Conservation (phyloP, 1,284 basidiomycete species). For the Hortiboletus rubellus region DNA sequence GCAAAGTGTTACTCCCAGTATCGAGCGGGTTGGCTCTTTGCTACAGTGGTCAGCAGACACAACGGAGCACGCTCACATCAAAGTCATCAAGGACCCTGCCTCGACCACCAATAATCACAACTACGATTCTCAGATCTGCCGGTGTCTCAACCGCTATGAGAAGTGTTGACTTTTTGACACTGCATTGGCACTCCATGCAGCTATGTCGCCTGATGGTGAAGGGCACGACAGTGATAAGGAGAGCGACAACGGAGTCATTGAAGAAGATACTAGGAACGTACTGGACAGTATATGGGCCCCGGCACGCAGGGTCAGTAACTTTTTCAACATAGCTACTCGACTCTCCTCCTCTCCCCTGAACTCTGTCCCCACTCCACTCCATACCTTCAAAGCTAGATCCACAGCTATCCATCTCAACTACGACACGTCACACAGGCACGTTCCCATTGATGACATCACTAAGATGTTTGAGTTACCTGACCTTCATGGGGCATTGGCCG, state of each 20-base stretch:
- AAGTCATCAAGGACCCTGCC: conserved; percentile 31
- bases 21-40: conserved; percentile 23
- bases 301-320: neutral
- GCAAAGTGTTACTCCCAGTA: conserved; percentile 32
- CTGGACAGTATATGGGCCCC: conserved; percentile 1
- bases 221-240: too few species aligned
- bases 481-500: conserved; percentile 26
- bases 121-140: conserved; percentile 33
- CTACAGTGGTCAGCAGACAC: conserved; percentile 36
- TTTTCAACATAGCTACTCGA: conserved; percentile 5
- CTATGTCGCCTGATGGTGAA: too few species aligned
- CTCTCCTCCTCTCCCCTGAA: conserved; percentile 3
- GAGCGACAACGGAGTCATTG: too few species aligned
- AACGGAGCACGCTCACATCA: conserved; percentile 35
- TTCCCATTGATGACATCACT: conserved; percentile 26
- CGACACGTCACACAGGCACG: conserved; percentile 13
- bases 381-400: conserved; percentile 15
- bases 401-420: conserved; percentile 29
- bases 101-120: conserved; percentile 27
- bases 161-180: conserved; percentile 32
- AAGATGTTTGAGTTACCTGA: conserved; percentile 28
- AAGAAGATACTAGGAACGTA: neutral
- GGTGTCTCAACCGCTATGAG: conserved; percentile 25
- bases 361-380: conserved; percentile 1
- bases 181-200: conserved; percentile 13